Percentiles rank a stretch among this genome's conserved stretches.
Evolutionary conservation across 495 filamentous ascomycete genomes (phyloP).

Genomic region (Hypoxylon intermedium): DNA sequence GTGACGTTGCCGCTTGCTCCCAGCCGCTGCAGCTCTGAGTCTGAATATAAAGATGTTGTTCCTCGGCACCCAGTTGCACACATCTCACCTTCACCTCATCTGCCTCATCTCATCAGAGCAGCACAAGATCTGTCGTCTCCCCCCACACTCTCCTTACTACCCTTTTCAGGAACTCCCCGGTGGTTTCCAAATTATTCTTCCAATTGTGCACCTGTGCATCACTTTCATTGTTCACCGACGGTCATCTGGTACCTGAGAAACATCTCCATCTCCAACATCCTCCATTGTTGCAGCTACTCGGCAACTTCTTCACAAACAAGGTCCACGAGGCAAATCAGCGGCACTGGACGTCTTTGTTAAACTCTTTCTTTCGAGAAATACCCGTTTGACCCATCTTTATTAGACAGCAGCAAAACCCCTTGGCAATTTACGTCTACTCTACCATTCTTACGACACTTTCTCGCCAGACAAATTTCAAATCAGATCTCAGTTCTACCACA

Average conservation of each 20-base stretch:
- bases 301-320: slow-evolving; percentile 19
- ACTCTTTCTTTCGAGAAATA: slow-evolving; percentile 6
- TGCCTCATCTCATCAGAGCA: slow-evolving; percentile 18
- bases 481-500: slow-evolving; percentile 24
- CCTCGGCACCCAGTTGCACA: slow-evolving; percentile 15
- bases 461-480: not conserved
- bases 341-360: slow-evolving; percentile 17
- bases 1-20: slow-evolving; percentile 25
- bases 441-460: slow-evolving; percentile 4
- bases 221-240: slow-evolving; percentile 29
- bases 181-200: slow-evolving; percentile 27
- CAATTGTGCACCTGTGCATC: slow-evolving; percentile 25
- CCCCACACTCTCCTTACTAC: slow-evolving; percentile 29
- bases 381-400: slow-evolving; percentile 12
- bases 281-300: slow-evolving; percentile 11
- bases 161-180: slow-evolving; percentile 37
- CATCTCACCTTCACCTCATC: slow-evolving; percentile 14
- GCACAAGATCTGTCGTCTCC: slow-evolving; percentile 33
- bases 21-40: not conserved
- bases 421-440: slow-evolving; percentile 3
- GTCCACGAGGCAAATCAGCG: slow-evolving; percentile 7
- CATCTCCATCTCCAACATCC: slow-evolving; percentile 9
- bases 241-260: slow-evolving; percentile 30
- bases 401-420: slow-evolving; percentile 9
- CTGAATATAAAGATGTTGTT: slow-evolving; percentile 31